phyloP scores from a whole-genome alignment of 306 rosid genomes.

The Neltuma alba region DNA sequence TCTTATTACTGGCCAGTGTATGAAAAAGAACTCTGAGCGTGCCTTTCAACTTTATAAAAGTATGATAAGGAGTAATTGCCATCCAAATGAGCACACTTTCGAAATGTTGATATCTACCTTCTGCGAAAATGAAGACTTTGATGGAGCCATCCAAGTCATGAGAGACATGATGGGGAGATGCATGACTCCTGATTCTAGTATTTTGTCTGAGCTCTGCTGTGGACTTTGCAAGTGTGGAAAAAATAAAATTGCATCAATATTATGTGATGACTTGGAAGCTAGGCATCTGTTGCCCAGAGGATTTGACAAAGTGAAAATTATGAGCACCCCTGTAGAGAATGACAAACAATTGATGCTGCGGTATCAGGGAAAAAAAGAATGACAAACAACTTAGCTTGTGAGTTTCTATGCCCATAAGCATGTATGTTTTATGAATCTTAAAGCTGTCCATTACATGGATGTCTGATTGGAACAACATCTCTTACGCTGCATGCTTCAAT shows the following conservation, averaged over 20 bases:
- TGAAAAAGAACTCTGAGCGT: conserved; percentile 62
- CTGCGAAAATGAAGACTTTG: conserved; percentile 68
- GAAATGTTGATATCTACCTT: conserved; percentile 58
- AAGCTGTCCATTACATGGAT: conserved; percentile 30
- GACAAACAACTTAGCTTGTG: conserved; percentile 32
- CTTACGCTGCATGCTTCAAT: background rate
- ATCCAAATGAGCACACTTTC: conserved; percentile 58
- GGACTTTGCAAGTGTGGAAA: conserved; percentile 63
- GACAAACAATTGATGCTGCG: background rate
- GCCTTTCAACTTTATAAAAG: conserved; percentile 68
- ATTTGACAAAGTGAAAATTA: conserved; percentile 45
- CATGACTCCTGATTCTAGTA: conserved; percentile 50
- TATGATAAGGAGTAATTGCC: conserved; percentile 74
- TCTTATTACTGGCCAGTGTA: conserved; percentile 70
- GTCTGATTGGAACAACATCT: conserved; percentile 3
- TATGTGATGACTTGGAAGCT: conserved; percentile 54
- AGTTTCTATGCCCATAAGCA: conserved; percentile 7
- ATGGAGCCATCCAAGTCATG: conserved; percentile 70
- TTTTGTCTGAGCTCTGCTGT: conserved; percentile 52
- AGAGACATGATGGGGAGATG: conserved; percentile 67
- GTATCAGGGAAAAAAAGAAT: background rate
- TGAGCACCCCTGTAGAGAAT: conserved; percentile 19
- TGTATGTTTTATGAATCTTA: background rate
- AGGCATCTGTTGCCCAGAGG: conserved; percentile 47
- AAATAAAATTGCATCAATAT: conserved; percentile 38